Conservation (phyloP, 1,139 yeast genomes). For the Nakaseomyces delphensis region DNA sequence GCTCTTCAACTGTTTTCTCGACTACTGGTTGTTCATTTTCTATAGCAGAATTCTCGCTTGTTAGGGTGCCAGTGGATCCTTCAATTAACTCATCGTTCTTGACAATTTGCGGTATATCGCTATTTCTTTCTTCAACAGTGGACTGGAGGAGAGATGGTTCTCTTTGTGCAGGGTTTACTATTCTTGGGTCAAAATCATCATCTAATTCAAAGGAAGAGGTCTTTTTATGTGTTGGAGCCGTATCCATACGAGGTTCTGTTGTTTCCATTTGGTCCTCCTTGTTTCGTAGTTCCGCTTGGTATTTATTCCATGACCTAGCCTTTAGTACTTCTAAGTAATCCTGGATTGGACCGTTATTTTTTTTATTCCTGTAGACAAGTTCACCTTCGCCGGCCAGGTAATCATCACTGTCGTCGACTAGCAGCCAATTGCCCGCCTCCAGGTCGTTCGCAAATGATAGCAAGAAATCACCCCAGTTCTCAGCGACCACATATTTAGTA, state of each 20-base stretch:
- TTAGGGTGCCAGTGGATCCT: background rate
- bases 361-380: slow-evolving; percentile 52
- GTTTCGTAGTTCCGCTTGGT: slow-evolving; percentile 14
- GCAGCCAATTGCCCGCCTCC: slow-evolving; percentile 65
- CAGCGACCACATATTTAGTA: slow-evolving; percentile 65
- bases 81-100: slow-evolving; percentile 2
- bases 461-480: slow-evolving; percentile 79
- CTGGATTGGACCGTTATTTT: slow-evolving; percentile 41
- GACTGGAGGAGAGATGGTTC: background rate
- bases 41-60: background rate
- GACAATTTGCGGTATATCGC: slow-evolving; percentile 5
- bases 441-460: slow-evolving; percentile 75
- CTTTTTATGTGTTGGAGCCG: background rate
- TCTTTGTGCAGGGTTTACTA: background rate
- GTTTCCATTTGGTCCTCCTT: background rate
- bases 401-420: slow-evolving; percentile 49
- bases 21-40: background rate
- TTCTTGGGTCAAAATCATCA: slow-evolving; percentile 4
- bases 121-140: background rate
- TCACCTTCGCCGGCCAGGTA: slow-evolving; percentile 65
- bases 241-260: background rate
- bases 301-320: slow-evolving; percentile 32
- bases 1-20: no score
- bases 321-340: slow-evolving; percentile 58
- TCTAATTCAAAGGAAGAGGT: slow-evolving; percentile 5